These are phyloP conservation scores for Parachaetomium inaequale DNA, from an alignment of 495 filamentous ascomycete species.

Conservation along the genomic window DNA sequence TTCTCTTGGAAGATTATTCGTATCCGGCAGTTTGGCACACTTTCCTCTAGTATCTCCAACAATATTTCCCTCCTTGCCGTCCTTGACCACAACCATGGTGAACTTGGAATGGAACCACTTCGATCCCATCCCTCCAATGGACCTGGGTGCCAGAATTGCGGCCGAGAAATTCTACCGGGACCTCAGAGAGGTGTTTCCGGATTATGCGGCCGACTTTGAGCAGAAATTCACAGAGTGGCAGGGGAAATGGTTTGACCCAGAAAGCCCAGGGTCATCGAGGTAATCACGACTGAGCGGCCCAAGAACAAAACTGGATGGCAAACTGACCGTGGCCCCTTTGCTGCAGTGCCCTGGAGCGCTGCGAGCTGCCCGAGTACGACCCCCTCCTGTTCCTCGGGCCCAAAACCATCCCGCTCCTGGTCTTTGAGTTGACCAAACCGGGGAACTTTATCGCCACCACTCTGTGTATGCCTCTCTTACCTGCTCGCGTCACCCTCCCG, in stretches of 20 bases:
- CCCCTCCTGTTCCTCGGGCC: not conserved
- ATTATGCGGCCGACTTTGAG: not conserved
- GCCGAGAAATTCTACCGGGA: not conserved
- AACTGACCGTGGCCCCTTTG: not conserved
- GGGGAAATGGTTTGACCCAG: not conserved
- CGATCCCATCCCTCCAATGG: not conserved
- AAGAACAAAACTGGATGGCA: not conserved
- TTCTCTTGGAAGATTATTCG: not conserved
- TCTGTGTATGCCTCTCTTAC: slow-evolving; percentile 2
- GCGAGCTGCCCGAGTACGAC: slow-evolving; percentile 1
- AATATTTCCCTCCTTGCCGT: not conserved
- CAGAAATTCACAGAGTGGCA: not conserved
- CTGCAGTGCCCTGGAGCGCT: not conserved
- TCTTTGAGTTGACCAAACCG: not conserved
- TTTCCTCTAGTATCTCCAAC: too few relatives aligned
- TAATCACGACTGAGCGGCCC: not conserved
- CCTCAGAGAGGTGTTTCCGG: not conserved
- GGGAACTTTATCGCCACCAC: not conserved
- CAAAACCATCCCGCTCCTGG: not conserved
- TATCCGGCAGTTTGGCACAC: too few relatives aligned
- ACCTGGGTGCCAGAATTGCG: not conserved
- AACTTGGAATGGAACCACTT: slow-evolving; percentile 2
- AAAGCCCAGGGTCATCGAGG: not conserved
- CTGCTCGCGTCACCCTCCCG: too few relatives aligned
- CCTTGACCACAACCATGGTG: not conserved